A percentile compares a stretch with the other conserved stretches of the same genome.
phyloP scores from a whole-genome alignment of 495 filamentous ascomycete genomes.

The Chaetomium tenue region DNA sequence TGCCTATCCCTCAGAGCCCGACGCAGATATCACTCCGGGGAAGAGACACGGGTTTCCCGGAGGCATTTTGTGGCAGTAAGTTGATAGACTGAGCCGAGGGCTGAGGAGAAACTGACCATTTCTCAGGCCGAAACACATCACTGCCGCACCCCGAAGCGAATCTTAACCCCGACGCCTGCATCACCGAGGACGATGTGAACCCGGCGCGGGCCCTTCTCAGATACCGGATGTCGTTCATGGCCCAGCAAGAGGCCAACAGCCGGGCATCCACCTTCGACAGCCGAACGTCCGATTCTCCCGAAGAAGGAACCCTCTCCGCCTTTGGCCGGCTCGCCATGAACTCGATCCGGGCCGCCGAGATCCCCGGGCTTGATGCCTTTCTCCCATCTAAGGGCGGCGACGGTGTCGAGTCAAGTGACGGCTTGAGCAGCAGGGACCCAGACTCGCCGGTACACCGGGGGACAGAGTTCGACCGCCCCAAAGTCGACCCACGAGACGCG shows the following conservation, averaged over 20 bases:
- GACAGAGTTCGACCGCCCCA: not conserved
- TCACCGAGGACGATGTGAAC: constrained; percentile 36
- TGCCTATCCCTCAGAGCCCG: constrained; percentile 25
- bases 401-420: constrained; percentile 19
- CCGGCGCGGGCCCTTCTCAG: constrained; percentile 26
- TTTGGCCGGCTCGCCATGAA: constrained; percentile 23
- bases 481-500: constrained; percentile 11
- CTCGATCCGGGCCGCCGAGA: constrained; percentile 23
- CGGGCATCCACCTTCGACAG: constrained; percentile 13
- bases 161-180: constrained; percentile 34
- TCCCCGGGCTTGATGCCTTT: constrained; percentile 13
- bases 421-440: constrained; percentile 23
- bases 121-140: constrained; percentile 36
- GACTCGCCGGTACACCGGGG: constrained; percentile 16
- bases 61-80: constrained; percentile 35
- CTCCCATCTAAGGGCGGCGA: constrained; percentile 26
- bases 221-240: constrained; percentile 32
- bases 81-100: not conserved
- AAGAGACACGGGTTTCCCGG: constrained; percentile 41
- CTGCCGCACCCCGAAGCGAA: constrained; percentile 42
- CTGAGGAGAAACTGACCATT: constrained; percentile 1
- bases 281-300: not conserved
- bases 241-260: constrained; percentile 10
- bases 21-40: constrained; percentile 23
- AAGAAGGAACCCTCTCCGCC: constrained; percentile 19